Evolutionary conservation across 2,329 filamentous ascomycete species (phyloP), one percentile per base, ranked within the genome.

Genomic region (Ploettnerulaceae sp.): DNA sequence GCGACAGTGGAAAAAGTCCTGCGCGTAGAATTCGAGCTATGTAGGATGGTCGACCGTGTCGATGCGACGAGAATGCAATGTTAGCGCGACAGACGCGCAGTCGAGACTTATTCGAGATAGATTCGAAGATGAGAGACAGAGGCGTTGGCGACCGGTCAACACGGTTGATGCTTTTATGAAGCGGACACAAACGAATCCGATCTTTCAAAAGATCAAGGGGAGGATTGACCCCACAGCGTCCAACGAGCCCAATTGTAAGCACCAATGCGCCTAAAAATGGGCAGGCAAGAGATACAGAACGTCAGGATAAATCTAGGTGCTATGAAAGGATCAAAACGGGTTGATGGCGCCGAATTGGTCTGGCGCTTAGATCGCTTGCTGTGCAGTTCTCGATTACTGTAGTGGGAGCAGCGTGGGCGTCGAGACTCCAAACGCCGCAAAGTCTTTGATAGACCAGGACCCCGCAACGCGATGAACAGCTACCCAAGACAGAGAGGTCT

Each of bases 31-130:
- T 40, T 20, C 22, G 33, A 26, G 22, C 32, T 37, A 25, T 43
- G 43, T 49, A 47, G 52, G 53, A 55, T 54, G 53, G 48, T 49
- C 41, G 33, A 38, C 28, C 36, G n/a, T 22, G 47, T 45, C 36
- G 41, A 36, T 49, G 49, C 45, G 50, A 44, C 32, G 43, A 33
- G 15, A 40, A 24, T 24, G 34, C 20, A 38, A 51, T 44, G 34
- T 53, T 53, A 50, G 51, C 53, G 54, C 54, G 48, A 54, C 45
- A 52, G 48, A 54, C 44, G 52, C 56, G 54, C 54, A 47, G 31
- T 47, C 33, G 50, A 35, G 44, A 37, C 36, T 44, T 37, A 47
- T 50, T 51, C 33, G 51, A 56, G 44, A 38, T 40, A 32, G 36
- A 45, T 51, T 54, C 33, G 53, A 54, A 41, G 28, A 50, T 41